Evolutionary conservation across 2,329 filamentous ascomycete species (phyloP), one percentile per base, ranked within the genome.

Genomic region (Alternaria postmessia): DNA sequence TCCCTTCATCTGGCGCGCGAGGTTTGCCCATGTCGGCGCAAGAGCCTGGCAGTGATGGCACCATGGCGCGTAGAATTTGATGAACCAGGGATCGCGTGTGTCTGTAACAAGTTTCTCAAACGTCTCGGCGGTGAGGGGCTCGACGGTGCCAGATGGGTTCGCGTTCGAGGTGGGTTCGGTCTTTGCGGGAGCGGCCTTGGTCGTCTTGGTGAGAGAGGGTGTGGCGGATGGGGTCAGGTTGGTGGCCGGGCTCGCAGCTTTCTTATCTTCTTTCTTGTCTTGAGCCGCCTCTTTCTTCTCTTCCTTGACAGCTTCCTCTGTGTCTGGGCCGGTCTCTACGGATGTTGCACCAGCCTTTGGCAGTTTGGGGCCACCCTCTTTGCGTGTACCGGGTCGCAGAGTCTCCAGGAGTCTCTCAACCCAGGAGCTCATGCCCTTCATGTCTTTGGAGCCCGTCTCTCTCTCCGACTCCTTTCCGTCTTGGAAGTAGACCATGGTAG

Each of bases 11-110:
- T 94, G 92, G 76, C 94, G 93, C 44, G 91, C 91, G 80, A 99
- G 88, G 72, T 94, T 91, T 63, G 88, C 84, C 95, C 95, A 99
- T 65, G 89, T 93, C 3, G 95, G 91, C 36, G 91, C 92, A 85
- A 99, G 88, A 38, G 92, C 92, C 80, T 97, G 92, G 79, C 96
- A 99, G 80, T 99, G 95, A 69, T 89, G 88, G 78, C 95, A 99
- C 95, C 94, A 98, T 6, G 95, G 96, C 18, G 93, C 94, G 77
- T 97, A 98, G 78, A 99, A 98, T 80, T 99, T 99, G 84, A 99
- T 89, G 75, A 99, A 97, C 95, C 95, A 99, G 6, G 94, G 90
- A 64, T 98, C 93, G 65, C 91, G 88, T 0, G 93, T 93, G 76
- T 89, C 91, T 3, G 93, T 96, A 47, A 99, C 94, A 38, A 90